Base-by-base conservation (phyloP, 2,329 filamentous ascomycete genomes). In the Paecilomyces niveus region DNA sequence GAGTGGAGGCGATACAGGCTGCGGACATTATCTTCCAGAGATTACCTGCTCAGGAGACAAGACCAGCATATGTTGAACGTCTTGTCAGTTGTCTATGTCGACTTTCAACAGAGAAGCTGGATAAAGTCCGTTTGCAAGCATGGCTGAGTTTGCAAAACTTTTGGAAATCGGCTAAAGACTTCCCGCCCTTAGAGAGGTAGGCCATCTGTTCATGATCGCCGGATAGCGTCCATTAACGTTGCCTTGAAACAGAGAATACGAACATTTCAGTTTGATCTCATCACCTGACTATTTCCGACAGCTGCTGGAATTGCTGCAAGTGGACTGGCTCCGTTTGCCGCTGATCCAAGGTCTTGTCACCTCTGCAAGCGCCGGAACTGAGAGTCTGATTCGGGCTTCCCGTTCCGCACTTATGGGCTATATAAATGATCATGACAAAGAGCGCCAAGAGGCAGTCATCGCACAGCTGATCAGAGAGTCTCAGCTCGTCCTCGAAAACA, bases 91-190 rank as follows among this genome's bases (percentile, higher is more conserved):
- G 78, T 53, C 69, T 84, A 2, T 77, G 90, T 32, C 84, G 92
- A 1, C 80, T 97, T 13, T 87, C 91, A 1, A 84, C 89, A 0
- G 94, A 99, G 74, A 97, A 96, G 70, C 81, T 97, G 1, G 93
- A 97, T 72, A 89, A 90, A 62, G 88, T 97, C 18, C 85, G 94
- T 24, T 78, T 84, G 49, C 71, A 76, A 61, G 78, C 77, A 35
- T 80, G 77, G 75, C 69, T 67, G 45, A 77, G 74, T 64, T 60
- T 81, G 13, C 72, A 76, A 60, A 58, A 54, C 0, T 75, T 71
- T 58, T 79, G 77, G 76, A 64, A 69, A 53, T 74, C 62, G 55
- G 61, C 66, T 8, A 56, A 56, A n/a, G 67, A 69, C 18, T 70
- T 74, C 18, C 72, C 71, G 45, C 68, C 64, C 21, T 63, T 76